These are phyloP conservation scores for Cutaneotrichosporon sp. DNA, from an alignment of 1,284 basidiomycete genomes.

Conservation along the genomic window DNA sequence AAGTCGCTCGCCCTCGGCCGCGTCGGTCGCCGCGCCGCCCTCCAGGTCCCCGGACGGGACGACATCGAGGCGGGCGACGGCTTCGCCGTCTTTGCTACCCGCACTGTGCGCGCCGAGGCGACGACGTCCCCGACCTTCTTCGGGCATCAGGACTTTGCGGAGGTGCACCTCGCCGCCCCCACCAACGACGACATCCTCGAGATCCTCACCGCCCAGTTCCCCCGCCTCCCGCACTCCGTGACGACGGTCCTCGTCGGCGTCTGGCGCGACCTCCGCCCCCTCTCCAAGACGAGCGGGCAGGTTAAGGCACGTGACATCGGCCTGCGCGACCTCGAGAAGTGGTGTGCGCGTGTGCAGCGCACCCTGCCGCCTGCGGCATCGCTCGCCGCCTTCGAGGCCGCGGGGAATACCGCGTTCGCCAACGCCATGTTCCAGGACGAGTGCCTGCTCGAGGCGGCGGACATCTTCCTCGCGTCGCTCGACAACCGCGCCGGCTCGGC, in stretches of 20 bases:
- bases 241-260: slow-evolving; percentile 40
- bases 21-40: slow-evolving; percentile 65
- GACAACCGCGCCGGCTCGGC: slow-evolving; percentile 58
- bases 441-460: slow-evolving; percentile 83
- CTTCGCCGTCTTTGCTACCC: slow-evolving; percentile 79
- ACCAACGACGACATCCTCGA: slow-evolving; percentile 65
- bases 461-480: slow-evolving; percentile 82
- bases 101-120: slow-evolving; percentile 60
- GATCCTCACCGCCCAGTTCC: slow-evolving; percentile 70
- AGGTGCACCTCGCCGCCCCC: slow-evolving; percentile 67
- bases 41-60: slow-evolving; percentile 69
- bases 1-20: slow-evolving; percentile 70
- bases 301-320: slow-evolving; percentile 61
- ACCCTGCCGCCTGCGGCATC: slow-evolving; percentile 58
- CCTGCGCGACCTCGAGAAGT: slow-evolving; percentile 84
- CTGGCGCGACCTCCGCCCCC: slow-evolving; percentile 46
- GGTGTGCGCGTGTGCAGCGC: slow-evolving; percentile 72
- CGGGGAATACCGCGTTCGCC: slow-evolving; percentile 60
- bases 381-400: slow-evolving; percentile 33
- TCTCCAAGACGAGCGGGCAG: slow-evolving; percentile 49
- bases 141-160: slow-evolving; percentile 76
- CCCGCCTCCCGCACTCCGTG: slow-evolving; percentile 60
- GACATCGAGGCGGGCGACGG: slow-evolving; percentile 69
- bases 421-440: slow-evolving; percentile 84
- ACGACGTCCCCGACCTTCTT: slow-evolving; percentile 65